Conservation (phyloP, 192 early-diverging fungal genomes). For the Lunasporangiospora selenospora region DNA sequence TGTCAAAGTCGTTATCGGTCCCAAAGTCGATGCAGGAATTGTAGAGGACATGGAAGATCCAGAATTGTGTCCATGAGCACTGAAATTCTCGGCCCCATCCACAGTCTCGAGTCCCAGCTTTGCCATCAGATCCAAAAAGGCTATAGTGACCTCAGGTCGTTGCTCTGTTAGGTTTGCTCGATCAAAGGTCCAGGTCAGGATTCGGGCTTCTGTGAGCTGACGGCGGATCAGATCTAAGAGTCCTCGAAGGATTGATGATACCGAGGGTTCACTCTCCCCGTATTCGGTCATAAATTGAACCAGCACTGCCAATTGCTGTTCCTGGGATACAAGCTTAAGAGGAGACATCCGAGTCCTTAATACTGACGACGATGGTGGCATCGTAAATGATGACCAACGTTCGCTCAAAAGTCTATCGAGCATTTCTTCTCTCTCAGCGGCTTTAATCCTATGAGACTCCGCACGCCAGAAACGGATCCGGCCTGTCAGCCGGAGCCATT, state of each 20-base stretch:
- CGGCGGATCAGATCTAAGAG: constrained; percentile 20
- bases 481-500: constrained; percentile 26
- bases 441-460: constrained; percentile 37
- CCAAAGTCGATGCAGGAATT: background rate
- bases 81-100: background rate
- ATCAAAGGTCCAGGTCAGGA: constrained; percentile 34
- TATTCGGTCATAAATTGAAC: constrained; percentile 25
- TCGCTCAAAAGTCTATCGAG: constrained; percentile 19
- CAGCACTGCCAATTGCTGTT: constrained; percentile 27
- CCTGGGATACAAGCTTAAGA: constrained; percentile 25
- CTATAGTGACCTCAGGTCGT: constrained; percentile 22
- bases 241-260: constrained; percentile 22
- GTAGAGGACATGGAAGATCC: background rate
- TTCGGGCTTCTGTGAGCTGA: constrained; percentile 13
- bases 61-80: background rate
- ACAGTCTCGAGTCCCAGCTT: constrained; percentile 20
- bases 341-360: background rate
- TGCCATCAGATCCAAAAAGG: constrained; percentile 36
- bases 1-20: background rate
- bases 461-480: constrained; percentile 37
- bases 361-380: background rate
- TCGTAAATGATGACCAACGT: constrained; percentile 12
- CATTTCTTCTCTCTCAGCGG: constrained; percentile 14
- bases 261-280: constrained; percentile 35
- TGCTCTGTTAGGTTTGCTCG: constrained; percentile 42